phyloP scores from a whole-genome alignment of 2,329 filamentous ascomycete genomes.

The Elsinoe batatas region DNA sequence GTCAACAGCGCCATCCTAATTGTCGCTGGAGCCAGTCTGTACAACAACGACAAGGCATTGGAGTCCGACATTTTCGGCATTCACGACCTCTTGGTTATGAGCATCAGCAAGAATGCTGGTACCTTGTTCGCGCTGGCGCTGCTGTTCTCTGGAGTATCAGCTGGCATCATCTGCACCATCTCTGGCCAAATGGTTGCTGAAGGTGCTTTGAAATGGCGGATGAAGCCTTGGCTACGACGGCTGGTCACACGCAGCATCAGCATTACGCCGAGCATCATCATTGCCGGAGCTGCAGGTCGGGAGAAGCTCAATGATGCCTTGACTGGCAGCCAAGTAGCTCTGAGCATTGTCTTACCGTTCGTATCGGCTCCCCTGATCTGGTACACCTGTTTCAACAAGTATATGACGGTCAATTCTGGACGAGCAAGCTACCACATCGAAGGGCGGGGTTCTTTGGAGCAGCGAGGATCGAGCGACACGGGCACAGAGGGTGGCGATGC shows the following conservation, averaged over 20 bases:
- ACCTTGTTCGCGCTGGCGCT: conserved; percentile 77
- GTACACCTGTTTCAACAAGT: conserved; percentile 69
- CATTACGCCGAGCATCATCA: conserved; percentile 73
- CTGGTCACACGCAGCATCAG: conserved; percentile 69
- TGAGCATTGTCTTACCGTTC: conserved; percentile 72
- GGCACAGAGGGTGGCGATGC: neutral
- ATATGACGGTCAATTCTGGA: conserved; percentile 54
- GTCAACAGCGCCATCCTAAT: conserved; percentile 36
- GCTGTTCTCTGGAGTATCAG: conserved; percentile 68
- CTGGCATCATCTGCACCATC: conserved; percentile 82
- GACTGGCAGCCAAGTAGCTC: conserved; percentile 65
- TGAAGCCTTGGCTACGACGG: conserved; percentile 68
- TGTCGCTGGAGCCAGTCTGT: conserved; percentile 63
- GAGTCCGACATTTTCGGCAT: conserved; percentile 76
- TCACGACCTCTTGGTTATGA: conserved; percentile 57
- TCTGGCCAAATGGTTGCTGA: conserved; percentile 83
- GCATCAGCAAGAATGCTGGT: conserved; percentile 64
- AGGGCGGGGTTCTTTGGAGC: neutral
- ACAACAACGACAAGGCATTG: conserved; percentile 46
- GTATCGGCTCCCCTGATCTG: conserved; percentile 75
- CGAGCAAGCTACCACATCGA: neutral
- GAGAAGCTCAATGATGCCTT: conserved; percentile 61
- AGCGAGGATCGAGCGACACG: neutral
- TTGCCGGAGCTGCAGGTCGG: conserved; percentile 67
- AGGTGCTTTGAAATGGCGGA: conserved; percentile 64